Conservation (phyloP, 2,329 filamentous ascomycete species). For the Venturia effusa region DNA sequence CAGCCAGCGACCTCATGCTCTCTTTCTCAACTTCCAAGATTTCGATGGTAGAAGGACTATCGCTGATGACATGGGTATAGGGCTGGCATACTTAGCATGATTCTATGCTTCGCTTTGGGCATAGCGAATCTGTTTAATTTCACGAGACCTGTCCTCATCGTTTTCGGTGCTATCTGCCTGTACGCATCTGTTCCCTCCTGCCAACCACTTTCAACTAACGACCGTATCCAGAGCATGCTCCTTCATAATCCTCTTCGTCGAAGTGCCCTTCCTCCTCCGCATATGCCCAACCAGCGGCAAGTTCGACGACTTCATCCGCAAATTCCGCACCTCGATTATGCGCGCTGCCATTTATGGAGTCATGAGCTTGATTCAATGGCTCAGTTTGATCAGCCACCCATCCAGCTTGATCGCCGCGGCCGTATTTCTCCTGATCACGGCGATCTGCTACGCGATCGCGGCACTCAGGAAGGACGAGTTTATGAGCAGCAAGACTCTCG, state of each 20-base stretch:
- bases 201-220: not conserved
- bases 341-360: conserved; percentile 74
- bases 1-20: not conserved
- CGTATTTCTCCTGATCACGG: conserved; percentile 66
- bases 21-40: not conserved
- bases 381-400: conserved; percentile 54
- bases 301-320: conserved; percentile 84
- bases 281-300: conserved; percentile 90
- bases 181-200: conserved; percentile 19
- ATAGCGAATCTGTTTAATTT: conserved; percentile 59
- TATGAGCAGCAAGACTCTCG: conserved; percentile 89
- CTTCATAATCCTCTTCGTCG: conserved; percentile 41
- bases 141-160: conserved; percentile 40
- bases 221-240: conserved; percentile 28
- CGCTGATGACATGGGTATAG: conserved; percentile 20
- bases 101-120: conserved; percentile 56
- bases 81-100: conserved; percentile 49
- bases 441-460: conserved; percentile 69
- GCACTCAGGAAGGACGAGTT: conserved; percentile 76
- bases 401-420: conserved; percentile 80
- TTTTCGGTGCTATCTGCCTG: conserved; percentile 47
- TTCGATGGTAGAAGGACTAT: not conserved
- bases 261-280: conserved; percentile 87
- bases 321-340: conserved; percentile 93
- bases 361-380: conserved; percentile 77